Conservation (phyloP, 495 filamentous ascomycete species). For the Penicillium cosmopolitanum region DNA sequence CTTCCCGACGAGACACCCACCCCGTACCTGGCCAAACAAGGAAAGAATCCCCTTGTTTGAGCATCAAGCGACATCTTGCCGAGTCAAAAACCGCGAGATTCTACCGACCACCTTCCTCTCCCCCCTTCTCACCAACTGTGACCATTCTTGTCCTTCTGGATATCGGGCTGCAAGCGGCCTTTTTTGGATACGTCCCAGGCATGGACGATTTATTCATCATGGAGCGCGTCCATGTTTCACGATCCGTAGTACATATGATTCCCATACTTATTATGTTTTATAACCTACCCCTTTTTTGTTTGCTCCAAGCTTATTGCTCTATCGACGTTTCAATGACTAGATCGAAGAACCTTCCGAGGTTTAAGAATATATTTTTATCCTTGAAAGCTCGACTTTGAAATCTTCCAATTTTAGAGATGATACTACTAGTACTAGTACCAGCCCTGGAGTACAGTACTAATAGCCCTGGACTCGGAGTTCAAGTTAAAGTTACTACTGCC, state of each 20-base stretch:
- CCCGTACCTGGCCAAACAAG: not conserved
- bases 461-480: too few species aligned
- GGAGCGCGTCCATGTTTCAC: constrained; percentile 18
- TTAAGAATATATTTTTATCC: too few species aligned
- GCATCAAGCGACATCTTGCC: not conserved
- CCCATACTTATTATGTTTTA: constrained; percentile 21
- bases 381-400: too few species aligned
- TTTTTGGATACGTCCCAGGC: constrained; percentile 4
- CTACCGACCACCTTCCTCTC: not conserved
- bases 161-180: not conserved
- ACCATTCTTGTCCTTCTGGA: constrained; percentile 3
- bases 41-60: not conserved
- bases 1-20: too few species aligned
- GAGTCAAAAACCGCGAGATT: not conserved
- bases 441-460: too few species aligned
- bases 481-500: too few species aligned
- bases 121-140: not conserved
- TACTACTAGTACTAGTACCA: too few species aligned
- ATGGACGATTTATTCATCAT: constrained; percentile 5
- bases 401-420: too few species aligned
- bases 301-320: not conserved
- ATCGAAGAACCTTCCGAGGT: not conserved
- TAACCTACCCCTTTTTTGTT: constrained; percentile 4
- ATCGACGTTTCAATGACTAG: not conserved
- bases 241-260: constrained; percentile 24